phyloP scores from a whole-genome alignment of 352 stramenopile genomes.

The Globisporangium nodosum region DNA sequence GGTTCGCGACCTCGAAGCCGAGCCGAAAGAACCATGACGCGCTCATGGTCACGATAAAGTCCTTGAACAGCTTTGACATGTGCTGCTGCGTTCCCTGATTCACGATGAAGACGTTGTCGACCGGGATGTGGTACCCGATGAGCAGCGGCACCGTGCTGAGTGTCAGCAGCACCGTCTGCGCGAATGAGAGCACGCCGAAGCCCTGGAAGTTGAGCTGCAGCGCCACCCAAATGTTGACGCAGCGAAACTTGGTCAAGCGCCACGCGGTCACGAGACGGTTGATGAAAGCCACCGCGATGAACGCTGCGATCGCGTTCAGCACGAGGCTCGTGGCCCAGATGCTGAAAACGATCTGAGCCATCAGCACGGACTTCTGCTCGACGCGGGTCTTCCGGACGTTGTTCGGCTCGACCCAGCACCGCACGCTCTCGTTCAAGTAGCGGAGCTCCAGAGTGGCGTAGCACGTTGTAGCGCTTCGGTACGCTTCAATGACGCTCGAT shows the following conservation, averaged over 20 bases:
- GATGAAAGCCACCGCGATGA: slow-evolving; percentile 21
- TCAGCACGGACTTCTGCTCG: slow-evolving; percentile 16
- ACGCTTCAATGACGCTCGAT: slow-evolving; percentile 28
- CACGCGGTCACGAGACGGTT: slow-evolving; percentile 19
- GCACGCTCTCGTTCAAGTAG: slow-evolving; percentile 28
- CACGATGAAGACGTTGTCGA: slow-evolving; percentile 24
- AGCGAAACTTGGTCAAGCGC: slow-evolving; percentile 16
- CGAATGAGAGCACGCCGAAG: slow-evolving; percentile 23
- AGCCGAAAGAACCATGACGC: slow-evolving; percentile 27
- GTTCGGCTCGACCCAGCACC: slow-evolving; percentile 32
- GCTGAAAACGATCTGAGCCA: slow-evolving; percentile 30
- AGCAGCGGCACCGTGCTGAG: slow-evolving; percentile 23
- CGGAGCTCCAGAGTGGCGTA: slow-evolving; percentile 29
- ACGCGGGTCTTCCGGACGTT: slow-evolving; percentile 16
- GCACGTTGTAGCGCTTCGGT: slow-evolving; percentile 22
- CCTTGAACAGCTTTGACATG: slow-evolving; percentile 17
- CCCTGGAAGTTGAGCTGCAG: slow-evolving; percentile 33
- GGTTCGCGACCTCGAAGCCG: slow-evolving; percentile 22
- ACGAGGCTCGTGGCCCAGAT: slow-evolving; percentile 38
- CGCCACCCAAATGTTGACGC: slow-evolving; percentile 25
- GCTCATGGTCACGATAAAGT: slow-evolving; percentile 23
- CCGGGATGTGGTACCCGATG: slow-evolving; percentile 24
- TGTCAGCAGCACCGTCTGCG: slow-evolving; percentile 23
- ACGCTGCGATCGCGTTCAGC: slow-evolving; percentile 25
- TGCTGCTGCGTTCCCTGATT: slow-evolving; percentile 6